A percentile compares a stretch with the other conserved stretches of the same genome.
phyloP scores from a whole-genome alignment of 805 yeast species.

The Kluyveromyces wickerhamii region DNA sequence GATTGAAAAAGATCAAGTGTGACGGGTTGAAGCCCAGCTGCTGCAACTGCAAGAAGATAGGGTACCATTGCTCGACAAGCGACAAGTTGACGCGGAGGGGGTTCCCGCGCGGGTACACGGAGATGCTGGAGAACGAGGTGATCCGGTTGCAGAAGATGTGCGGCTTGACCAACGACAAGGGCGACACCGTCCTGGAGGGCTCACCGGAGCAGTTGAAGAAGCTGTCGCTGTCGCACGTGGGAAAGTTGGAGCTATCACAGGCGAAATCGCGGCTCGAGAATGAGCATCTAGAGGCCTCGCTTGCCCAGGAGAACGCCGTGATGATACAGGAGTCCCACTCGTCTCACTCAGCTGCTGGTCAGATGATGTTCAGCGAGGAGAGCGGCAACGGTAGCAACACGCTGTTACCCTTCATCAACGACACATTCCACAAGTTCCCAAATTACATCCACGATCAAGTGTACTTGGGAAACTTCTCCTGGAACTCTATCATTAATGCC shows the following conservation, averaged over 20 bases:
- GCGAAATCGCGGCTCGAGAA: too few species aligned
- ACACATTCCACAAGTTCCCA: slow-evolving; percentile 19
- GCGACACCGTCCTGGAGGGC: slow-evolving; percentile 4
- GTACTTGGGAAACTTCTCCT: slow-evolving; percentile 22
- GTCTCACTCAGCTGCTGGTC: too few species aligned
- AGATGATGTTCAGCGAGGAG: neutral
- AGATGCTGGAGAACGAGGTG: slow-evolving; percentile 57
- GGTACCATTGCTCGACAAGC: slow-evolving; percentile 61
- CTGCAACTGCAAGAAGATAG: slow-evolving; percentile 55
- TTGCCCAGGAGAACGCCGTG: too few species aligned
- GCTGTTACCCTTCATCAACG: slow-evolving; percentile 21
- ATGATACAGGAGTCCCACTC: too few species aligned
- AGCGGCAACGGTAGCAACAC: slow-evolving; percentile 6
- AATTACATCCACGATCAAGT: slow-evolving; percentile 14
- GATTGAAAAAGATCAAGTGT: slow-evolving; percentile 69
- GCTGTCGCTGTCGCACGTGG: too few species aligned
- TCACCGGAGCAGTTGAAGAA: slow-evolving; percentile 2
- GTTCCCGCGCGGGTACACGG: slow-evolving; percentile 76
- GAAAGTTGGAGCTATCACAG: too few species aligned
- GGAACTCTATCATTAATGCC: slow-evolving; percentile 15
- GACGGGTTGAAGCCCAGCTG: slow-evolving; percentile 65
- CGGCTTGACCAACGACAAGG: slow-evolving; percentile 3
- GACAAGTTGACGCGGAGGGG: slow-evolving; percentile 71
- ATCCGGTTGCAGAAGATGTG: slow-evolving; percentile 45
- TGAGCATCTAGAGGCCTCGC: too few species aligned